These are phyloP conservation scores for Zasmidium cellare DNA, from an alignment of 2,329 filamentous ascomycete genomes.

Conservation along the genomic window DNA sequence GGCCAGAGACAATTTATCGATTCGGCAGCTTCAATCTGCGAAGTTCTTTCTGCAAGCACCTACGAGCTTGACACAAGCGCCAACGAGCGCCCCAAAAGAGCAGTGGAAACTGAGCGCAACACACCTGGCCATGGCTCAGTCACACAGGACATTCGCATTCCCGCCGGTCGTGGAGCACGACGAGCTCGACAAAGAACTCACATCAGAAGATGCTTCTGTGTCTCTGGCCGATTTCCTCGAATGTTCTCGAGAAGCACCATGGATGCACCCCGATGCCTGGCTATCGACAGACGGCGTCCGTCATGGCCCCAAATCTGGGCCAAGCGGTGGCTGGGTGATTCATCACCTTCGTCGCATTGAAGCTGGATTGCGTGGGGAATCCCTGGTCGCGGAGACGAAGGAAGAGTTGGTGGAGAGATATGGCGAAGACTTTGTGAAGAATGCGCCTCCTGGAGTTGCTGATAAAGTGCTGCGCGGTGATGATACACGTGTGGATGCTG, in stretches of 20 bases:
- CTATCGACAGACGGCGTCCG: conserved; percentile 44
- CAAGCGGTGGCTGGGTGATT: conserved; percentile 49
- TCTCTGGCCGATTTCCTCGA: conserved; percentile 42
- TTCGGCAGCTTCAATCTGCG: not conserved
- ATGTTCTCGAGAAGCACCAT: conserved; percentile 41
- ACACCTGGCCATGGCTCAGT: not conserved
- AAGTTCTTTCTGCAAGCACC: not conserved
- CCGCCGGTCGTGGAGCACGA: not conserved
- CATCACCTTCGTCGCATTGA: conserved; percentile 56
- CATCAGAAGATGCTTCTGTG: conserved; percentile 10
- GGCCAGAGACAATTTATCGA: not conserved
- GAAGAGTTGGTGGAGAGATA: conserved; percentile 41
- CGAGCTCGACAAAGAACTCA: not conserved
- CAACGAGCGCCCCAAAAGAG: not conserved
- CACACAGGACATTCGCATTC: not conserved
- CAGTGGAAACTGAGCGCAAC: not conserved
- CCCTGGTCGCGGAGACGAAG: conserved; percentile 43
- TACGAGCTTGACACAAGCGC: not conserved
- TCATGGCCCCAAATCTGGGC: conserved; percentile 44
- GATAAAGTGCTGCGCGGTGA: conserved; percentile 21
- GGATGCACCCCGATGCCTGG: conserved; percentile 51
- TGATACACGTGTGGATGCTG: conserved; percentile 26
- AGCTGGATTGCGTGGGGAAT: conserved; percentile 54
- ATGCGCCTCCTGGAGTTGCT: not conserved
- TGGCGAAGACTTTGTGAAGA: conserved; percentile 29